A percentile compares a stretch with the other conserved stretches of the same genome.
Evolutionary conservation across 257 asterid genomes (phyloP).

Genomic region (Jasminum sambac): DNA sequence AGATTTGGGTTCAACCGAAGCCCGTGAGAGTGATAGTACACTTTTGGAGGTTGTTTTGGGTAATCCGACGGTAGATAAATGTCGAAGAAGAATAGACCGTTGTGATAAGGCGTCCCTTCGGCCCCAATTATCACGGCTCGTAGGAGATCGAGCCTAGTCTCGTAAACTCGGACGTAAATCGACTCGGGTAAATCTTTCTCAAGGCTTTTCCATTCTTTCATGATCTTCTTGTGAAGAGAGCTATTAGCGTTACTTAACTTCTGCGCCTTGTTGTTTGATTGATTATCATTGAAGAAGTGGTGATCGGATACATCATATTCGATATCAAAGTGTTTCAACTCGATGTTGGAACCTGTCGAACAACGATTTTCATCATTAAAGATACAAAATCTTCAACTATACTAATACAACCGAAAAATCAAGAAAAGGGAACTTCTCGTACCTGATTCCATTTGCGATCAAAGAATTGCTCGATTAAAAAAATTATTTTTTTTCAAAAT

Average conservation of each 20-base stretch:
- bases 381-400: background rate
- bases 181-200: constrained; percentile 35
- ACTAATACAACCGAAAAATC: background rate
- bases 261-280: background rate
- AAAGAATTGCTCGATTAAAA: background rate
- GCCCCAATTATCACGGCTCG: constrained; percentile 42
- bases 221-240: constrained; percentile 12
- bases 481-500: no score
- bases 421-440: background rate
- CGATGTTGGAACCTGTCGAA: no score
- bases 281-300: constrained; percentile 7
- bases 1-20: constrained; percentile 59
- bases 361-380: background rate
- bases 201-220: constrained; percentile 43
- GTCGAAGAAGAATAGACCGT: constrained; percentile 46
- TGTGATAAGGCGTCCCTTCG: constrained; percentile 39
- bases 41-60: constrained; percentile 51
- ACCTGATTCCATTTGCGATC: background rate
- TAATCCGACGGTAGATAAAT: constrained; percentile 44
- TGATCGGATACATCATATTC: constrained; percentile 35
- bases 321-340: constrained; percentile 32
- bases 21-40: constrained; percentile 51
- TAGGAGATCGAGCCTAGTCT: constrained; percentile 35
- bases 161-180: constrained; percentile 39
- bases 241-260: constrained; percentile 22